Evolutionary conservation across 805 yeast species (phyloP), one percentile per base, ranked within the genome.

Genomic region (Hanseniaspora jakobsenii): DNA sequence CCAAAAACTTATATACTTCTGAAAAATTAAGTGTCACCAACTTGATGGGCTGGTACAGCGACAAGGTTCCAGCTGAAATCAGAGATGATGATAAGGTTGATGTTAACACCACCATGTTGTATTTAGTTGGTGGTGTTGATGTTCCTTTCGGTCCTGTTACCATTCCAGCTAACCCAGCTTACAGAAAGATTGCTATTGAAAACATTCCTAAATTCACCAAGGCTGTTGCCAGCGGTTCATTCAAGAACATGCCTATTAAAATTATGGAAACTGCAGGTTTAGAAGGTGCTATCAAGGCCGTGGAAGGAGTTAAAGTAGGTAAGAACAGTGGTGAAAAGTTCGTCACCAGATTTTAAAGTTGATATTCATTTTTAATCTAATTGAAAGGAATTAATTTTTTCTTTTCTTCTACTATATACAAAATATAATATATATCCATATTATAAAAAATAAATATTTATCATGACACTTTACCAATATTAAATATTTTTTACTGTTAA

Each of bases 51-150:
- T 48, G 51, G 37, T 50, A 53, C 30, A 54, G 52, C 17, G 47
- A 52, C 17, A 54, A 56, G 44, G 49, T 64, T 19, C 50, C 54
- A 6, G 61, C 18, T 18, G 57, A 22, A 50, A 53, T 7, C 55
- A 55, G 34, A 63, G 66, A 52, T 53, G 56, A 38, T 55, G n/a
- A 58, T 2, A 60, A 64, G 38, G 69, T 66, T 22, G 50, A 38
- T 6, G 52, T 62, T 32, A 58, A 53, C 4, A 51, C 55, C 13
- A 62, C 72, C 2, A 46, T 70, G 21, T 64, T 66, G 12, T 70
- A 70, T 47, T 41, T 58, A 13, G 65, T 62, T 10, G 50, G 51
- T 17, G 73, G 72, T 47, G 54, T 56, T 10, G 62, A 58, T 3
- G 56, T 63, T 24, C 51, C 61, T 21, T 60, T 69, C 23, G 65